These are phyloP conservation scores for Lodderomyces metapsilosis DNA, from an alignment of 1,139 yeast species.

Conservation along the genomic window DNA sequence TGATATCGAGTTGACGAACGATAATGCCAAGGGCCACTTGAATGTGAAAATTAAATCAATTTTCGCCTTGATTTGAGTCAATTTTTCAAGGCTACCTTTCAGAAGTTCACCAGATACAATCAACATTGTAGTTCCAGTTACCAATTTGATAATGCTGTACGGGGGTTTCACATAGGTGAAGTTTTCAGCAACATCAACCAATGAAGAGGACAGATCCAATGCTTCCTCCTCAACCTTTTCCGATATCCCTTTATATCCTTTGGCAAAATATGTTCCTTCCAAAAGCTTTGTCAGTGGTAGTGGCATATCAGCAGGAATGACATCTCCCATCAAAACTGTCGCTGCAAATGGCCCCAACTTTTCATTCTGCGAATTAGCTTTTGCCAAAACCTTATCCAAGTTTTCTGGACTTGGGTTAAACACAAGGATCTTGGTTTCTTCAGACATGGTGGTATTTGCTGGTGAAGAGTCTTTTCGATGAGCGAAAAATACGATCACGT, in stretches of 20 bases:
- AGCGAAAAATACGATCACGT: neutral
- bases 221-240: slow-evolving; percentile 2
- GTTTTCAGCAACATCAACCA: slow-evolving; percentile 20
- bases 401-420: slow-evolving; percentile 47
- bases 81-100: slow-evolving; percentile 16
- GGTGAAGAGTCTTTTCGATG: too few relatives aligned
- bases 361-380: slow-evolving; percentile 48
- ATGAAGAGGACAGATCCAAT: slow-evolving; percentile 4
- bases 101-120: slow-evolving; percentile 34
- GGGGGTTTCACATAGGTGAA: slow-evolving; percentile 20
- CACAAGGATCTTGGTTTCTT: slow-evolving; percentile 16
- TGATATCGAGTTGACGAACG: slow-evolving; percentile 33
- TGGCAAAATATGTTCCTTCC: slow-evolving; percentile 31
- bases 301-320: slow-evolving; percentile 19
- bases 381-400: slow-evolving; percentile 41
- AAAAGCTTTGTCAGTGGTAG: slow-evolving; percentile 21
- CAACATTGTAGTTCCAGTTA: slow-evolving; percentile 48
- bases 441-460: neutral
- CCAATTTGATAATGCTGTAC: slow-evolving; percentile 37
- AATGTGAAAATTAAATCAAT: slow-evolving; percentile 59
- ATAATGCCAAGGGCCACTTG: slow-evolving; percentile 59
- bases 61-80: slow-evolving; percentile 15
- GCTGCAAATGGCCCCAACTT: slow-evolving; percentile 69
- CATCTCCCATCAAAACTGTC: slow-evolving; percentile 52
- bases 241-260: slow-evolving; percentile 20